Conservation (phyloP, 306 rosid genomes). For the Ochetophila trinervis region DNA sequence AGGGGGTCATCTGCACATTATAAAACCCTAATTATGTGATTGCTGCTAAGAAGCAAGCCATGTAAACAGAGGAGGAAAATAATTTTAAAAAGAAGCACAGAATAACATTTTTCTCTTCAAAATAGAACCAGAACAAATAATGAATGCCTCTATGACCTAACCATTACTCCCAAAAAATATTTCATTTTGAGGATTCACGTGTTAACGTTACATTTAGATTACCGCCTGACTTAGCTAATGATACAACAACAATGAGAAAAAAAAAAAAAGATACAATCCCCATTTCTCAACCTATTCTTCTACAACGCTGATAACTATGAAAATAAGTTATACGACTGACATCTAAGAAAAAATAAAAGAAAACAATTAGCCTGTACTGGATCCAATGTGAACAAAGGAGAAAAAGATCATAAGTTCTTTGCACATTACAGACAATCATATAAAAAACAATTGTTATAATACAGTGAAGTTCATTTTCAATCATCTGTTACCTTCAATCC, state of each 20-base stretch:
- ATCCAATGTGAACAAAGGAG: slow-evolving; percentile 42
- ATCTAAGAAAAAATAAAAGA: slow-evolving; percentile 1
- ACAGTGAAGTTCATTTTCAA: slow-evolving; percentile 46
- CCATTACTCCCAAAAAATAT: too few relatives aligned
- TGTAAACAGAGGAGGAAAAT: too few relatives aligned
- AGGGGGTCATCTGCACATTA: too few relatives aligned
- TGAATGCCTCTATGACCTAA: too few relatives aligned
- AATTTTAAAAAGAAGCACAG: too few relatives aligned
- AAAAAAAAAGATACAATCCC: slow-evolving; percentile 23
- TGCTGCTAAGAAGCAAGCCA: too few relatives aligned
- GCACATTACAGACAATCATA: slow-evolving; percentile 37
- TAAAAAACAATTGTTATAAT: slow-evolving; percentile 39
- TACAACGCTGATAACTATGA: slow-evolving; percentile 25
- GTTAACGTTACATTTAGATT: too few relatives aligned
- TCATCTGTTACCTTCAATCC: slow-evolving; percentile 54
- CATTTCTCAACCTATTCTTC: slow-evolving; percentile 25
- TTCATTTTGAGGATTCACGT: too few relatives aligned
- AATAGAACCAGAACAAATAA: too few relatives aligned
- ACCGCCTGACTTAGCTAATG: neutral
- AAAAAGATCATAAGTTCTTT: slow-evolving; percentile 25
- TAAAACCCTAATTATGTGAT: too few relatives aligned
- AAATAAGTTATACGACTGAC: neutral
- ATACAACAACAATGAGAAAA: neutral
- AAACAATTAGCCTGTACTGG: slow-evolving; percentile 32
- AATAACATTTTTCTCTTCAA: too few relatives aligned